Conservation (phyloP, 805 yeast species). For the Candida glaebosa region DNA sequence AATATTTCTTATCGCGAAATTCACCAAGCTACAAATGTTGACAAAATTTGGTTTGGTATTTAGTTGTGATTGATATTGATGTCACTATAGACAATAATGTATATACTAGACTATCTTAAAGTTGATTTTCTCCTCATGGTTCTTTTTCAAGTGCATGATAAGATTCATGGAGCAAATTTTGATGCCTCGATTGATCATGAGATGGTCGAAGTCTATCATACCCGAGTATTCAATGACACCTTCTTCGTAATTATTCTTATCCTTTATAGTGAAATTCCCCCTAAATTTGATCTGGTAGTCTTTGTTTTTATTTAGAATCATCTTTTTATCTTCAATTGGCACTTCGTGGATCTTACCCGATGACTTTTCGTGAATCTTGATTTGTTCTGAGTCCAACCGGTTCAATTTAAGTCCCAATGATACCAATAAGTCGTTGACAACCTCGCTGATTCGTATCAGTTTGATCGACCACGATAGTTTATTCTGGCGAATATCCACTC, state of each 20-base stretch:
- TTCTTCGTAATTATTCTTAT: constrained; percentile 12
- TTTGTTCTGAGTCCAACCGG: constrained; percentile 17
- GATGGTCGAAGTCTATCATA: constrained; percentile 27
- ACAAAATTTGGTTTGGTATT: neutral
- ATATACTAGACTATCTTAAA: constrained; percentile 7
- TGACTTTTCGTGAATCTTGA: constrained; percentile 22
- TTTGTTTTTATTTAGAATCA: constrained; percentile 12
- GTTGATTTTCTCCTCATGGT: constrained; percentile 8
- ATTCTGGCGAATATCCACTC: constrained; percentile 16
- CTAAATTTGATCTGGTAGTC: constrained; percentile 23
- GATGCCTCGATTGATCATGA: constrained; percentile 29
- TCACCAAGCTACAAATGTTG: neutral
- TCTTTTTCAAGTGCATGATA: constrained; percentile 6
- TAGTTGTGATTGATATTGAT: too few relatives aligned
- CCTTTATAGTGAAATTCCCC: constrained; percentile 22
- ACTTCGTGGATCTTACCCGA: constrained; percentile 28
- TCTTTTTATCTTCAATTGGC: constrained; percentile 8
- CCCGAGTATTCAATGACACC: constrained; percentile 26
- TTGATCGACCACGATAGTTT: constrained; percentile 24
- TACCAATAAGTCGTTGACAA: constrained; percentile 16
- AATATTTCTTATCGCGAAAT: neutral
- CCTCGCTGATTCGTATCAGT: constrained; percentile 19
- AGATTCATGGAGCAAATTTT: constrained; percentile 22
- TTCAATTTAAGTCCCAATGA: constrained; percentile 25
- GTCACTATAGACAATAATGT: too few relatives aligned